Base-by-base conservation (phyloP, 805 yeast species). In the Ascoidea asiatica region DNA sequence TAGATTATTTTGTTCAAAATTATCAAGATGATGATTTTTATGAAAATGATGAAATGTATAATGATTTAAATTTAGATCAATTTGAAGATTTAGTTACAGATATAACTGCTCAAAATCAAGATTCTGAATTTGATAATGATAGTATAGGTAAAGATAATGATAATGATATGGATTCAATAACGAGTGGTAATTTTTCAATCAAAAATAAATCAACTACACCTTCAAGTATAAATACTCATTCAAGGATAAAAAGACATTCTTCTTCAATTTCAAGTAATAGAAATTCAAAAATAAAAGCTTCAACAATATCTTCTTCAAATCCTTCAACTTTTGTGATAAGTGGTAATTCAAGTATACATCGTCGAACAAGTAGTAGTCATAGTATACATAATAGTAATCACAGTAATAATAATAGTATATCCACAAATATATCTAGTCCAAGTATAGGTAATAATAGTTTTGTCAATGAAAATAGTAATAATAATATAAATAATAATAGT, bases 1-100 rank as follows among this genome's bases (percentile, higher is more conserved):
- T 90, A 59, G 84, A 76, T 53, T 90, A 92, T 64, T 89, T 86
- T 60, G 92, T 92, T 23, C 97, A 92, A 53, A 83, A 87, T 50
- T 90, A 90, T 57, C 92, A 83, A 61, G 96, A 88, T 45, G 89
- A 79, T 4, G 95, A 89, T 55, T 90, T 88, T 60, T 29, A 29
- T 29, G 35, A 29, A 15, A 29, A 29, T 29, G 35, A 29, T 29
- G 15, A 29, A 29, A 29, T 29, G 35, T 29, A 29, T 29, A 29
- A 29, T 29, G 35, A 29, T 29, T 29, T 29, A 29, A 29, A 29
- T 29, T 29, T 29, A 29, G 35, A 29, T 29, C 15, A 29, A 11
- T 29, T 11, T 29, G 35, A 29, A 15, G 35, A 29, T 29, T 29
- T 29, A 29, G 35, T 29, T 8, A 29, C 35, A 11, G 35, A 29